Evolutionary conservation across 176 grass and related monocot species (phyloP).

Genomic region (Triticum urartu): DNA sequence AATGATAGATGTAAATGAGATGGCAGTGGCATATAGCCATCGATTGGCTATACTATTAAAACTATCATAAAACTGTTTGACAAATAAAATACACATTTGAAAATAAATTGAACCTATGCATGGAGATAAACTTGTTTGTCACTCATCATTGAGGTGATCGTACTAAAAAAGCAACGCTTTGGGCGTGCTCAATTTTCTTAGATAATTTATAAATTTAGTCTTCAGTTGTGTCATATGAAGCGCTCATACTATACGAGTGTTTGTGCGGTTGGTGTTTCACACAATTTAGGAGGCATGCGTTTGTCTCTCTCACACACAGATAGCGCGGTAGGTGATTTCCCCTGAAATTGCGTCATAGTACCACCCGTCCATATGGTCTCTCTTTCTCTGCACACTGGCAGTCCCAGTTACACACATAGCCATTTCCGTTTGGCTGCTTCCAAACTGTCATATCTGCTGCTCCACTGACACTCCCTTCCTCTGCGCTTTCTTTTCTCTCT

Average conservation of each 20-base stretch:
- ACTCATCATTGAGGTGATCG: neutral
- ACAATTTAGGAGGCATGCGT: neutral
- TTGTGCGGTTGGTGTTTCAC: slow-evolving; percentile 30
- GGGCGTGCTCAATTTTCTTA: neutral
- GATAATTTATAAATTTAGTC: neutral
- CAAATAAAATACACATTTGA: neutral
- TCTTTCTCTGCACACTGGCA: neutral
- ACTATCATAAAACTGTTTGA: neutral
- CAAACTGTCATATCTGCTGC: slow-evolving; percentile 24
- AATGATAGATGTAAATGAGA: neutral
- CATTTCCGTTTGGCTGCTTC: neutral
- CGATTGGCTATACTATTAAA: neutral
- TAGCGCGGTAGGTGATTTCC: neutral
- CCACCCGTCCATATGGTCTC: neutral
- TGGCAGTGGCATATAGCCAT: neutral
- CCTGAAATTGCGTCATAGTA: neutral
- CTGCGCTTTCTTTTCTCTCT: neutral
- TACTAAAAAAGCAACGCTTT: neutral
- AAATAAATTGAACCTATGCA: neutral
- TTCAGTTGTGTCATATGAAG: neutral
- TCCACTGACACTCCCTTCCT: neutral
- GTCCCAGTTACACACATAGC: neutral
- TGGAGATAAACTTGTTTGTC: neutral
- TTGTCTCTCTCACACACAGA: neutral
- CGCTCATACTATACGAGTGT: neutral